A percentile compares a stretch with the other conserved stretches of the same genome.
Conservation (phyloP, 495 filamentous ascomycete species). For the Penicillium odoratum region DNA sequence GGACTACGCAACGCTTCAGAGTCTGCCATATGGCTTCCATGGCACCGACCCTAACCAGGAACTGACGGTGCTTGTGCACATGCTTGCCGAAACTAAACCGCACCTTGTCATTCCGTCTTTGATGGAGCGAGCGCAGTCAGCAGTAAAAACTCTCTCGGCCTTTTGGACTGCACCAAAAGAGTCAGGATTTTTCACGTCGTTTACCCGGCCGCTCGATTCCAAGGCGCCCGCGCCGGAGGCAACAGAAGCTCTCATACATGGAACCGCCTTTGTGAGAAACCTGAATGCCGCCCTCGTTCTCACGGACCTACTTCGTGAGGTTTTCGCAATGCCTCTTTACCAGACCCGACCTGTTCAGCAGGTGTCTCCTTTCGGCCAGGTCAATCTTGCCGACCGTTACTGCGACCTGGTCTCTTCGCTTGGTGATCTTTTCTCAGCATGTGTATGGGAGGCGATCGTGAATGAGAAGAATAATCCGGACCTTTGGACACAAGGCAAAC, state of each 20-base stretch:
- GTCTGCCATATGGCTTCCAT: slow-evolving; percentile 73
- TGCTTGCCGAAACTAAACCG: slow-evolving; percentile 79
- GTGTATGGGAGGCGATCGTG: slow-evolving; percentile 79
- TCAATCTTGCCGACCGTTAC: slow-evolving; percentile 83
- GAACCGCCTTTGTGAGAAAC: slow-evolving; percentile 74
- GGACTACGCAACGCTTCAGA: slow-evolving; percentile 76
- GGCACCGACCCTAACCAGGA: slow-evolving; percentile 62
- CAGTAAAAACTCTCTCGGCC: slow-evolving; percentile 64
- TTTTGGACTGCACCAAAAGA: slow-evolving; percentile 55
- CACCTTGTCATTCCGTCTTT: slow-evolving; percentile 80
- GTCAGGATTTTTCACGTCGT: slow-evolving; percentile 65
- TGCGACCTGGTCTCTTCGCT: slow-evolving; percentile 64
- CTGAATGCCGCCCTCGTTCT: slow-evolving; percentile 73
- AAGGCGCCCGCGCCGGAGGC: slow-evolving; percentile 21
- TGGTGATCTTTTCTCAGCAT: slow-evolving; percentile 72
- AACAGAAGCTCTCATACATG: slow-evolving; percentile 45
- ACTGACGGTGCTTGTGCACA: slow-evolving; percentile 70
- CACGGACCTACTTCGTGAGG: slow-evolving; percentile 67
- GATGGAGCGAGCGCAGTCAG: slow-evolving; percentile 67
- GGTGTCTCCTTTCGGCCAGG: slow-evolving; percentile 59
- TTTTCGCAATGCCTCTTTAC: slow-evolving; percentile 65
- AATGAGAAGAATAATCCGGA: slow-evolving; percentile 67
- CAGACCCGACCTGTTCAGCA: slow-evolving; percentile 57
- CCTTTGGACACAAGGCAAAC: slow-evolving; percentile 64
- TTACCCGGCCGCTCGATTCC: slow-evolving; percentile 42